A percentile compares a stretch with the other conserved stretches of the same genome.
Conservation (phyloP, 768 basidiomycete genomes). For the Tulasnella sp. region DNA sequence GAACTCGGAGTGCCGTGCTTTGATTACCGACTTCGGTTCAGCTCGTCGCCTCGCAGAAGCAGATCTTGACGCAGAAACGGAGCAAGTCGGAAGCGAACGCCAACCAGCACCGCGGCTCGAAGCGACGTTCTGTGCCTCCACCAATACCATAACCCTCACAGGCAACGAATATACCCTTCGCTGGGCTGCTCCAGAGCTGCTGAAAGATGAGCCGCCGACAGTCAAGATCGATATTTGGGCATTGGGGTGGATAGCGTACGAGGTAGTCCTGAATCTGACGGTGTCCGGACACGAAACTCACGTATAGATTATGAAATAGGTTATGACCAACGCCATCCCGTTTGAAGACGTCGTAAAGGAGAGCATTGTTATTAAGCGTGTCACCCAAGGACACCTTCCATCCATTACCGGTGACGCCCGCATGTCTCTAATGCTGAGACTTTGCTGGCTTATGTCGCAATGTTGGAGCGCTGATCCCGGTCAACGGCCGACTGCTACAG, state of each 20-base stretch:
- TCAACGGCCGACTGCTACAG: background rate
- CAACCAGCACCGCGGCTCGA: background rate
- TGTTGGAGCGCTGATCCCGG: background rate
- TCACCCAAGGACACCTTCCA: background rate
- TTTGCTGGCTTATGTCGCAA: background rate
- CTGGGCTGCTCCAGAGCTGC: background rate
- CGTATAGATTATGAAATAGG: background rate
- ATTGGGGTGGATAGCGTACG: background rate
- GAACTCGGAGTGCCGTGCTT: background rate
- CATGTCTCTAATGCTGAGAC: background rate
- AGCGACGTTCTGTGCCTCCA: background rate
- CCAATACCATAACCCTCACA: background rate
- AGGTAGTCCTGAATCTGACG: background rate
- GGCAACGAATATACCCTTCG: background rate
- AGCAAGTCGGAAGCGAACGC: background rate
- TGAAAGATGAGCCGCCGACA: background rate
- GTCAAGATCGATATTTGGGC: background rate
- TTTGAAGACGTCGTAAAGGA: background rate
- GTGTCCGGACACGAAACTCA: background rate
- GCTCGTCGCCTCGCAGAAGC: background rate
- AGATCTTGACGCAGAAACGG: background rate
- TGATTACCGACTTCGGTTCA: background rate
- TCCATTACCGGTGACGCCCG: background rate
- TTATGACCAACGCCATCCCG: background rate
- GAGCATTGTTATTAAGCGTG: background rate